Percentiles rank a stretch among this genome's conserved stretches.
These are phyloP conservation scores for Mortierella sp. DNA, from an alignment of 371 early-diverging fungal genomes.

Conservation along the genomic window DNA sequence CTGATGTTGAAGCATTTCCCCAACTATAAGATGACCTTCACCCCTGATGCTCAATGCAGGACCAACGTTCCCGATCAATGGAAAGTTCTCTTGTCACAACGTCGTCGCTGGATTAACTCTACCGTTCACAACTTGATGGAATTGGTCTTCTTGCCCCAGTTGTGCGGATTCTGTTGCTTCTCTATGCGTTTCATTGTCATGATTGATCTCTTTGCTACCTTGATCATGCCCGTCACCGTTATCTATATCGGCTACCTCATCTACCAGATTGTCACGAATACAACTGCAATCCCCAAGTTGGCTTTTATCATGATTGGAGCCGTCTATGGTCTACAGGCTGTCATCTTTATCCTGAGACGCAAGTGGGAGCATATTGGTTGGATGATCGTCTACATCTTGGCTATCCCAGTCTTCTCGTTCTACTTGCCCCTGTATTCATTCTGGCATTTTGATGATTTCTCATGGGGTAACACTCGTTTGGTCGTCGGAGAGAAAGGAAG, in stretches of 20 bases:
- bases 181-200: slow-evolving; percentile 97
- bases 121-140: slow-evolving; percentile 97
- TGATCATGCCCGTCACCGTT: slow-evolving; percentile 95
- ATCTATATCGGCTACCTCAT: slow-evolving; percentile 86
- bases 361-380: slow-evolving; percentile 97
- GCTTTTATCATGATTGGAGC: slow-evolving; percentile 77
- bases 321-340: slow-evolving; percentile 86
- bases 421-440: slow-evolving; percentile 88
- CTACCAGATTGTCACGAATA: slow-evolving; percentile 68
- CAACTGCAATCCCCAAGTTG: slow-evolving; percentile 66
- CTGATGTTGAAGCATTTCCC: slow-evolving; percentile 99
- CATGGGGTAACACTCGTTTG: slow-evolving; percentile 97
- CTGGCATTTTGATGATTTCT: slow-evolving; percentile 98
- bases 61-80: slow-evolving; percentile 99
- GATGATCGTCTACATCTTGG: slow-evolving; percentile 94
- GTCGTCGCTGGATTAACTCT: slow-evolving; percentile 99
- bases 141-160: slow-evolving; percentile 84
- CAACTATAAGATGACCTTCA: slow-evolving; percentile 97
- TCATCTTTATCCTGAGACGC: slow-evolving; percentile 88
- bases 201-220: slow-evolving; percentile 92
- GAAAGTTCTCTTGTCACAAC: slow-evolving; percentile 94
- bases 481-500: slow-evolving; percentile 85
- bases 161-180: slow-evolving; percentile 98
- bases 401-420: slow-evolving; percentile 88
- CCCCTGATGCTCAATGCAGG: slow-evolving; percentile 94